These are phyloP conservation scores for Nannochloris sp. DNA, from an alignment of 139 green algal species.

Conservation along the genomic window DNA sequence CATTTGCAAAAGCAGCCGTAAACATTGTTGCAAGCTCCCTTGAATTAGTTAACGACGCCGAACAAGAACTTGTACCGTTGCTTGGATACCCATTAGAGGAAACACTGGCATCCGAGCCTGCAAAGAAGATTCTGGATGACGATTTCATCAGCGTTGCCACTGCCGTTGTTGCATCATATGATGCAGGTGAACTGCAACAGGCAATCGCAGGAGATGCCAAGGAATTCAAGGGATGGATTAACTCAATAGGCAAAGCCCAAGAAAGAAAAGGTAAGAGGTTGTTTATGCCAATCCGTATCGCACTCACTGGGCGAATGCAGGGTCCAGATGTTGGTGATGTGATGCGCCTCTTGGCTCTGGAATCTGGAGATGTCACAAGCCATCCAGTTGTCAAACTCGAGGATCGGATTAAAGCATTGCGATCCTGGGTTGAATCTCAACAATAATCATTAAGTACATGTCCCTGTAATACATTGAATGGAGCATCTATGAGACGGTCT, in stretches of 20 bases:
- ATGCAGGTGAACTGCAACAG: constrained; percentile 65
- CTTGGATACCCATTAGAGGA: constrained; percentile 81
- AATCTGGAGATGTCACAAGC: constrained; percentile 49
- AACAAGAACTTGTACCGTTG: constrained; percentile 50
- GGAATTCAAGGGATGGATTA: constrained; percentile 82
- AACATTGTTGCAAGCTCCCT: constrained; percentile 45
- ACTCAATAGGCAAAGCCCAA: constrained; percentile 84
- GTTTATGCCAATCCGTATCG: constrained; percentile 95
- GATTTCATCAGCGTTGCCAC: constrained; percentile 60
- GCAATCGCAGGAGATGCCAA: constrained; percentile 54
- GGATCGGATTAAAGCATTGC: constrained; percentile 55
- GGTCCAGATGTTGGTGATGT: constrained; percentile 83
- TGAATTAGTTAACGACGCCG: constrained; percentile 43
- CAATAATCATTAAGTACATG: constrained; percentile 4
- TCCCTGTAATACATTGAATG: background rate
- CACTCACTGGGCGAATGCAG: constrained; percentile 75
- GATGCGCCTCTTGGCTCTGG: constrained; percentile 57
- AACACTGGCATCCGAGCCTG: constrained; percentile 52
- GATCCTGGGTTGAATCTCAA: constrained; percentile 27
- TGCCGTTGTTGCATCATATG: constrained; percentile 62
- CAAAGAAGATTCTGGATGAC: constrained; percentile 55
- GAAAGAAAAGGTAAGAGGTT: constrained; percentile 95
- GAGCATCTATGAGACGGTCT: no score
- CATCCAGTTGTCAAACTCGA: constrained; percentile 42
- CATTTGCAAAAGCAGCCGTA: constrained; percentile 49